These are phyloP conservation scores for Trichoderma cornu-damae DNA, from an alignment of 2,329 filamentous ascomycete genomes.

Conservation along the genomic window DNA sequence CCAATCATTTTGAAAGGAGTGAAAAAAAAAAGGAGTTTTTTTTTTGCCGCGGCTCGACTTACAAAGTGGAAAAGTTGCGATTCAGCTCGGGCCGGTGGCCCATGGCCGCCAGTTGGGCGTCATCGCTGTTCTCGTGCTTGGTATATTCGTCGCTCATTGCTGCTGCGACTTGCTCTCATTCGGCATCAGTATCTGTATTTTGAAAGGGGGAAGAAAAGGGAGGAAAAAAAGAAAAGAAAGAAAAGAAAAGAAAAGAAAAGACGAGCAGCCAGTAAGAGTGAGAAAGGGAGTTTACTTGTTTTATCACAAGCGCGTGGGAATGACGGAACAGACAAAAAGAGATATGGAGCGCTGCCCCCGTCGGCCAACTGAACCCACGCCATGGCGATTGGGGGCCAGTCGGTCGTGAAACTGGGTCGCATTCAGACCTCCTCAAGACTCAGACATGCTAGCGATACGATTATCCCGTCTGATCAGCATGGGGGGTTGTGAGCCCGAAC, in stretches of 20 bases:
- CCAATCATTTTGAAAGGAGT: neutral
- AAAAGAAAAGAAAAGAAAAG: neutral
- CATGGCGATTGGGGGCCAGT: neutral
- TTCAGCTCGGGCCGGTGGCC: constrained; percentile 26
- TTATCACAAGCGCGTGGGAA: neutral
- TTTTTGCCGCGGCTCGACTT: neutral
- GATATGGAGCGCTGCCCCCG: neutral
- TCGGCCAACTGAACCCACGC: constrained; percentile 2
- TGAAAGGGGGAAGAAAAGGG: neutral
- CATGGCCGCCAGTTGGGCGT: constrained; percentile 26
- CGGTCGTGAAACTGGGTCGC: neutral
- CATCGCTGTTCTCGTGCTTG: constrained; percentile 22
- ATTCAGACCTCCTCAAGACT: neutral
- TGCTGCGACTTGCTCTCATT: neutral
- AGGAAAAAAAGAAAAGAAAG: neutral
- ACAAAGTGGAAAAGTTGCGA: constrained; percentile 27
- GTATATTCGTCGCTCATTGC: constrained; percentile 20
- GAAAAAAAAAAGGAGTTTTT: neutral
- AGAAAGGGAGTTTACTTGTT: neutral
- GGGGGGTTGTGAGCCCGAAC: constrained; percentile 5
- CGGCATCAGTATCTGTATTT: neutral
- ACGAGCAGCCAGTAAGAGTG: neutral
- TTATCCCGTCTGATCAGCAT: neutral
- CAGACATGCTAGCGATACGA: neutral
- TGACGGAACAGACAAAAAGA: neutral